Percentiles rank a stretch among this genome's conserved stretches.
Evolutionary conservation across 2,329 filamentous ascomycete species (phyloP).

Genomic region (Pseudocercospora musae): DNA sequence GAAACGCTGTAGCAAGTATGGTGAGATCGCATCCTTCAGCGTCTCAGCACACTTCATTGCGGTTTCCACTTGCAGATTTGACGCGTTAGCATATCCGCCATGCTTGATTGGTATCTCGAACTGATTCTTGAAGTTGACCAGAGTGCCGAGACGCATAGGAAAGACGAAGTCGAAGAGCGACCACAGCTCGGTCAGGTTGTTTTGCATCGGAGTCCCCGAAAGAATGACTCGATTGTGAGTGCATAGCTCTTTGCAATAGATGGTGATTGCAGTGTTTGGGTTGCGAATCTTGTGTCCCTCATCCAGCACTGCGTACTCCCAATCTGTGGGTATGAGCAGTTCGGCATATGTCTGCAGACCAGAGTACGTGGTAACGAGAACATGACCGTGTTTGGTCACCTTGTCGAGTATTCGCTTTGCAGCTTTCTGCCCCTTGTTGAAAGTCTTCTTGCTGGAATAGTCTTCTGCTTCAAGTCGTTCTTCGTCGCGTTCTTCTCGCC

Average conservation of each 20-base stretch:
- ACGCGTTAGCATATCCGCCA: constrained; percentile 92
- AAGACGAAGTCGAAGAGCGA: constrained; percentile 97
- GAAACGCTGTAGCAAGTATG: constrained; percentile 86
- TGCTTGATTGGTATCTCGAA: constrained; percentile 93
- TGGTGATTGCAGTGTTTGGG: constrained; percentile 89
- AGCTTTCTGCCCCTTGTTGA: constrained; percentile 60
- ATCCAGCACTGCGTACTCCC: constrained; percentile 91
- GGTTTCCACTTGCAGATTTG: constrained; percentile 89
- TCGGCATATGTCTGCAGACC: constrained; percentile 91
- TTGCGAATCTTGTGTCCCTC: constrained; percentile 99
- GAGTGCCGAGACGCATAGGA: constrained; percentile 87
- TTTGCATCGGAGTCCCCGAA: constrained; percentile 96
- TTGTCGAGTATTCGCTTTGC: constrained; percentile 78
- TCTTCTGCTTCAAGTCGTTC: constrained; percentile 58
- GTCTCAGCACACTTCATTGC: constrained; percentile 92
- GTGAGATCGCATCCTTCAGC: constrained; percentile 87
- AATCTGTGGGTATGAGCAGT: constrained; percentile 75
- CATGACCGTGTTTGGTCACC: constrained; percentile 80
- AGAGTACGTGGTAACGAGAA: constrained; percentile 92
- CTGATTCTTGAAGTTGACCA: constrained; percentile 84
- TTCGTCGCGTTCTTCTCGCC: constrained; percentile 59
- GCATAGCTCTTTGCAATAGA: constrained; percentile 89
- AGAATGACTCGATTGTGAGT: constrained; percentile 89
- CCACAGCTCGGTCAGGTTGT: constrained; percentile 93
- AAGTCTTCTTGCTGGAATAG: constrained; percentile 25